These are phyloP conservation scores for Calocera cornea DNA, from an alignment of 768 basidiomycete species.

Conservation along the genomic window DNA sequence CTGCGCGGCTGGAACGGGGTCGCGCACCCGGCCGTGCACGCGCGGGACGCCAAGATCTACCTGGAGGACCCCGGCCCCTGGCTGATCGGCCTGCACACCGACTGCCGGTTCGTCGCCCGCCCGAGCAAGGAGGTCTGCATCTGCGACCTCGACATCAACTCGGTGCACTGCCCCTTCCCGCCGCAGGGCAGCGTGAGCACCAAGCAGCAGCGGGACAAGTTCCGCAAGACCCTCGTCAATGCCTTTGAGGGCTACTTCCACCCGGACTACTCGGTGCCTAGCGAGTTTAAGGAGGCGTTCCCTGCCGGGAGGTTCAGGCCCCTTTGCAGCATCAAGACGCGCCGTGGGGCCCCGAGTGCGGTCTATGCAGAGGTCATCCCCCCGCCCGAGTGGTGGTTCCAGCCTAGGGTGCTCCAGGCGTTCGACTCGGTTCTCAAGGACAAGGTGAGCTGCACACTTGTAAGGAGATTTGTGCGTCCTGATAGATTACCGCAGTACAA, in stretches of 20 bases:
- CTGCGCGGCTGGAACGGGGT: slow-evolving; percentile 87
- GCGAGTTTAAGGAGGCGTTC: slow-evolving; percentile 91
- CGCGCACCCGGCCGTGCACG: slow-evolving; percentile 66
- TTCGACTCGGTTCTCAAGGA: slow-evolving; percentile 80
- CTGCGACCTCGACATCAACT: slow-evolving; percentile 77
- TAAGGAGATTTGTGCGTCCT: background rate
- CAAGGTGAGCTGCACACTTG: slow-evolving; percentile 36
- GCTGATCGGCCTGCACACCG: slow-evolving; percentile 81
- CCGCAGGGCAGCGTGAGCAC: slow-evolving; percentile 58
- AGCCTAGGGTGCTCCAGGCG: slow-evolving; percentile 76
- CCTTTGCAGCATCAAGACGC: slow-evolving; percentile 80
- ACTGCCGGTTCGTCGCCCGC: slow-evolving; percentile 65
- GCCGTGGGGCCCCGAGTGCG: slow-evolving; percentile 61
- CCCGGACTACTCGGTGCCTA: slow-evolving; percentile 73
- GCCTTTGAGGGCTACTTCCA: slow-evolving; percentile 81
- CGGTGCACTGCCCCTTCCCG: slow-evolving; percentile 70
- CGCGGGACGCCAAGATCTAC: slow-evolving; percentile 82
- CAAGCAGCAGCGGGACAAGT: slow-evolving; percentile 71
- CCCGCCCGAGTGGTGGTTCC: slow-evolving; percentile 89
- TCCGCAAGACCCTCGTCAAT: slow-evolving; percentile 53
- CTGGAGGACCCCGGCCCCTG: slow-evolving; percentile 95
- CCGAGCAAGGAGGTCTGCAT: slow-evolving; percentile 72
- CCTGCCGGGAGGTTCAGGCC: slow-evolving; percentile 84
- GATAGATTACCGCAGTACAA: slow-evolving; percentile 46
- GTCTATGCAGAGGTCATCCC: slow-evolving; percentile 83